Base-by-base conservation (phyloP, 805 yeast genomes). In the Teunomyces pallodes region DNA sequence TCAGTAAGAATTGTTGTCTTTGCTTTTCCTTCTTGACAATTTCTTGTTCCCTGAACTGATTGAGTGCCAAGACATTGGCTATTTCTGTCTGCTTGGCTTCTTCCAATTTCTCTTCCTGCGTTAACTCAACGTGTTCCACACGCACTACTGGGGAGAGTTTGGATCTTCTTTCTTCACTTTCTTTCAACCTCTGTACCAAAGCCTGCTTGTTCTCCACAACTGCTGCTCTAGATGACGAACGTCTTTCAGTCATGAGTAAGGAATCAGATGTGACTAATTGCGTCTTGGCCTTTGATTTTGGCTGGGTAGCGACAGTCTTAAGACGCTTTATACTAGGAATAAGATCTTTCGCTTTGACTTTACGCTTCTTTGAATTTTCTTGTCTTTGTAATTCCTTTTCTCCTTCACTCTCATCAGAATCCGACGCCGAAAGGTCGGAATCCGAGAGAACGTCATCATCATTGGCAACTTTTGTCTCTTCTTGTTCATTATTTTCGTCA, bases 61-160 rank as follows among this genome's bases (percentile, higher is more conserved):
- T 82, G 54, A 94, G 71, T 2, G 97, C 86, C 26, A 81, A 72
- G 2, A 82, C 70, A 64, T 94, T 94, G 39, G 79, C 77, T 60
- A 79, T 76, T 66, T 94, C 99, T 0, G 97, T 94, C 56, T 84
- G 86, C 41, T 83, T 72, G 0, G 99, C 98, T 62, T 90, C 94
- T n/a, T 78, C 84, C 40, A 87, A 65, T 36, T 85, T 71, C 59
- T 87, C 89, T 49, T 81, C 90, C 56, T 86, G 86, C 0, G 94
- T 86, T 59, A 82, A 69, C 69, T 82, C 82, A 13, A 65, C 64
- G 43, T 74, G 69, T 49, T 75, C 66, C 7, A 66, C 62, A 27
- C 72, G 63, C 1, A 67, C 64, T 4, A 75, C 70, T 0, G 77
- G 82, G 41, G 75, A 55, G 58, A 61, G 57, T 69, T 69, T 62